Evolutionary conservation across 2,329 filamentous ascomycete species (phyloP), one percentile per base, ranked within the genome.

Genomic region (Helotiales sp.): DNA sequence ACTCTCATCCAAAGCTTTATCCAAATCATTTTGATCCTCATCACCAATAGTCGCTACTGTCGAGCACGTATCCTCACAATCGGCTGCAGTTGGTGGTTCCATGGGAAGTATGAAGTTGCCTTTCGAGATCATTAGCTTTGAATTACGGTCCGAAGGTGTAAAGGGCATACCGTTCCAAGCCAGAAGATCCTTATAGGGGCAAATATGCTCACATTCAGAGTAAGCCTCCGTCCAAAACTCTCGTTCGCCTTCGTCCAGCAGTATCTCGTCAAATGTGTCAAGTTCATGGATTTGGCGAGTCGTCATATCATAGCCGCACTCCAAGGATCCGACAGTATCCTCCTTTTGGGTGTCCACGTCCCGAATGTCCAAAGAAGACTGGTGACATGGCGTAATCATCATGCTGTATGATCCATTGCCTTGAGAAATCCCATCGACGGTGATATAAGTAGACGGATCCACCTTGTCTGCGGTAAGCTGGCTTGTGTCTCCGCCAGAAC

Each of bases 131-230:
- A 8, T 50, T 11, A 61, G 59, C 20, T 50, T 22, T n/a, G 22
- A 8, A 22, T 32, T 11, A 17, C 17, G n/a, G 37, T 32, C 8
- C 15, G 8, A 34, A 11, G 6, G n/a, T 2, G 20, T 17, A 30
- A n/a, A 50, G 10, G 26, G 6, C 43, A 34, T 61, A 61, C 59
- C 43, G 40, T 61, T 61, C 5, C 43, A 52, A n/a, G 45, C 28
- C 17, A 61, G 17, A 15, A 61, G 59, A 30, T 52, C 26, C 17
- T 17, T 32, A 15, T 61, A 50, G 10, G 45, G n/a, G 24, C 28
- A 37, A 22, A 13, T 52, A 10, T 20, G 28, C 22, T 40, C 15
- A 22, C 22, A 6, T 24, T 17, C 8, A 3, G 22, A 8, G 37
- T 45, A 43, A 15, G 28, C 15, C 10, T 37, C n/a, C 11, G n/a